These are phyloP conservation scores for Typha latifolia DNA, from an alignment of 176 grass and related monocot genomes.

Conservation along the genomic window DNA sequence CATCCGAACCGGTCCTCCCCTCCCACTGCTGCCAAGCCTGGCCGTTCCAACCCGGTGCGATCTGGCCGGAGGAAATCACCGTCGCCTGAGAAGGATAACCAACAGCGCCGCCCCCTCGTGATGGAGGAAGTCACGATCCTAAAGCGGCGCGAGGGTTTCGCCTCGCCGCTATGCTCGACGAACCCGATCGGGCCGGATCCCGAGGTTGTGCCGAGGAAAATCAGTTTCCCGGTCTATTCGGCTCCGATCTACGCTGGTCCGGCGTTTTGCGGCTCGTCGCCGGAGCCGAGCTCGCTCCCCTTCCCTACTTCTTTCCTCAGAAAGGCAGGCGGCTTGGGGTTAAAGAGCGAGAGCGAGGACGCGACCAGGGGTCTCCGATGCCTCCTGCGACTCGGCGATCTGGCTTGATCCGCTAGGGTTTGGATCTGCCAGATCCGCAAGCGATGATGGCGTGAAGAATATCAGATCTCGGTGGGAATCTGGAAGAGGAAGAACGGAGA, in stretches of 20 bases:
- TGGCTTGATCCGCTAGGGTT: not conserved
- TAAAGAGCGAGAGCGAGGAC: slow-evolving; percentile 3
- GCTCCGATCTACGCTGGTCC: slow-evolving; percentile 25
- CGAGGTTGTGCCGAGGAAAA: slow-evolving; percentile 16
- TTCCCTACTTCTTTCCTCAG: slow-evolving; percentile 24
- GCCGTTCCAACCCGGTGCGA: not conserved
- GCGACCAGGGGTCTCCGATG: slow-evolving; percentile 42
- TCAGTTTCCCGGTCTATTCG: not conserved
- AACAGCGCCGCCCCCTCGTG: slow-evolving; percentile 10
- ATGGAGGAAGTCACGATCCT: slow-evolving; percentile 56
- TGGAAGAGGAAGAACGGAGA: slow-evolving; percentile 5
- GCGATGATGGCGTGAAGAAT: too few species aligned
- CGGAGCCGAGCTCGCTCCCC: slow-evolving; percentile 56
- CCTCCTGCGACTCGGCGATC: slow-evolving; percentile 43
- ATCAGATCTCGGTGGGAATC: slow-evolving; percentile 1
- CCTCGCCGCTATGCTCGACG: not conserved
- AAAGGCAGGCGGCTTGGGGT: not conserved
- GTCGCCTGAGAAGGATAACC: slow-evolving; percentile 15
- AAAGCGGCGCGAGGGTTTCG: slow-evolving; percentile 52
- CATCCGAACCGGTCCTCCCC: not conserved
- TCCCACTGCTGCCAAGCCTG: not conserved
- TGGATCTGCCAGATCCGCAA: not conserved
- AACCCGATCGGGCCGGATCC: slow-evolving; percentile 11
- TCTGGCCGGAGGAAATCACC: slow-evolving; percentile 12
- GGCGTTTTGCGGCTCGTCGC: slow-evolving; percentile 34